A percentile compares a stretch with the other conserved stretches of the same genome.
Conservation (phyloP, 2,329 filamentous ascomycete genomes). For the Penicillium sumatraense region DNA sequence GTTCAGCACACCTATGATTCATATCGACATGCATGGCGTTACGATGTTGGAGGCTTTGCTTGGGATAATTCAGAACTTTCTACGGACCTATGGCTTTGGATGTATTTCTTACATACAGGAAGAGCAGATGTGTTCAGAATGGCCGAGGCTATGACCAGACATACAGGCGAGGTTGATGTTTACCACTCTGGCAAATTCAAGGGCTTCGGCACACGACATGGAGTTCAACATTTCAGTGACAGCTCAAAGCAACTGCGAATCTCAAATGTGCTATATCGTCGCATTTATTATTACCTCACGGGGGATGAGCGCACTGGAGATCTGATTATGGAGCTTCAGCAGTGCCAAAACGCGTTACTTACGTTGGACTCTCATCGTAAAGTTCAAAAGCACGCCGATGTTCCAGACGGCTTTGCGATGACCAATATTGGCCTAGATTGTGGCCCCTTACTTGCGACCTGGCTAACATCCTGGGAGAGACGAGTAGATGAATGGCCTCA, state of each 20-base stretch:
- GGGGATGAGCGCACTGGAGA: conserved; percentile 25
- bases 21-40: conserved; percentile 65
- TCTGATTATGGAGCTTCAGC: conserved; percentile 19
- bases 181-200: conserved; percentile 64
- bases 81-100: conserved; percentile 67
- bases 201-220: conserved; percentile 66
- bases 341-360: conserved; percentile 18
- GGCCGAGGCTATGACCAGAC: conserved; percentile 62
- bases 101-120: conserved; percentile 64
- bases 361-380: conserved; percentile 21
- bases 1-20: conserved; percentile 66
- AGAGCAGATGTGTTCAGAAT: conserved; percentile 62
- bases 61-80: conserved; percentile 70
- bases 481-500: conserved; percentile 15
- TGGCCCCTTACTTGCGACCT: conserved; percentile 13
- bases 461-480: conserved; percentile 21
- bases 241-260: conserved; percentile 67
- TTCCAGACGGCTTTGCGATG: conserved; percentile 21
- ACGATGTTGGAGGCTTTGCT: conserved; percentile 66
- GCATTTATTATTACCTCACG: conserved; percentile 22
- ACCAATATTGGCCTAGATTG: conserved; percentile 22
- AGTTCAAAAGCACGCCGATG: conserved; percentile 16
- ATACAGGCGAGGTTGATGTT: conserved; percentile 65
- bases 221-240: conserved; percentile 66
- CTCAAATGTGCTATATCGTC: conserved; percentile 39